These are phyloP conservation scores for Phaeotremella skinneri DNA, from an alignment of 768 basidiomycete genomes.

Conservation along the genomic window DNA sequence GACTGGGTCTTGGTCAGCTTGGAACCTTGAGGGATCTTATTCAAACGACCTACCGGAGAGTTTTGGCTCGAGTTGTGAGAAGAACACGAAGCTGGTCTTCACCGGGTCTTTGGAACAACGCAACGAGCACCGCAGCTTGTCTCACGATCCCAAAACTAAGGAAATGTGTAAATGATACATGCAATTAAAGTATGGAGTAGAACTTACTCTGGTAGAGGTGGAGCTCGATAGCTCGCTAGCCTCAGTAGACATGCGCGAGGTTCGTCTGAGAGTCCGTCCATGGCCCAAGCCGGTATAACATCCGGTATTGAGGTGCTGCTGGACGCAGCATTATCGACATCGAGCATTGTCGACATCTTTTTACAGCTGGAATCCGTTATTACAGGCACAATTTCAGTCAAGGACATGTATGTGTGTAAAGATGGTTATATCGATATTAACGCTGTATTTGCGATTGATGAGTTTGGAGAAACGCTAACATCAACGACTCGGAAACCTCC, in stretches of 20 bases:
- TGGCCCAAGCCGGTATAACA: constrained; percentile 12
- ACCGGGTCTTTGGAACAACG: constrained; percentile 70
- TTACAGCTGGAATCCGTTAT: too few species aligned
- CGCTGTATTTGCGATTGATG: too few species aligned
- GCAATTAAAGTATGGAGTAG: not conserved
- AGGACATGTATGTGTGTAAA: too few species aligned
- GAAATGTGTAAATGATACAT: not conserved
- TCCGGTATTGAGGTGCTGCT: too few species aligned
- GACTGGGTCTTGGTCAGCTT: constrained; percentile 13
- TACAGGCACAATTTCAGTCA: too few species aligned
- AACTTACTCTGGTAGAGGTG: constrained; percentile 38
- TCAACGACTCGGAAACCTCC: too few species aligned
- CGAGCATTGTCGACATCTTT: too few species aligned
- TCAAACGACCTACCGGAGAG: constrained; percentile 33
- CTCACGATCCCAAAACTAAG: constrained; percentile 51
- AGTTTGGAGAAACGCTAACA: too few species aligned
- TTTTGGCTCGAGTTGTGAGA: constrained; percentile 76
- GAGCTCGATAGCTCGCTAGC: constrained; percentile 19
- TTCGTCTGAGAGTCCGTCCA: constrained; percentile 30
- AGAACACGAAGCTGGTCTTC: constrained; percentile 64
- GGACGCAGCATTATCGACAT: too few species aligned
- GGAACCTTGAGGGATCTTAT: not conserved
- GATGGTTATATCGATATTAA: too few species aligned
- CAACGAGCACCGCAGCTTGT: constrained; percentile 73
- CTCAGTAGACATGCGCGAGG: constrained; percentile 32